Conservation (phyloP, 2,329 filamentous ascomycete species). For the Botryotinia convoluta region DNA sequence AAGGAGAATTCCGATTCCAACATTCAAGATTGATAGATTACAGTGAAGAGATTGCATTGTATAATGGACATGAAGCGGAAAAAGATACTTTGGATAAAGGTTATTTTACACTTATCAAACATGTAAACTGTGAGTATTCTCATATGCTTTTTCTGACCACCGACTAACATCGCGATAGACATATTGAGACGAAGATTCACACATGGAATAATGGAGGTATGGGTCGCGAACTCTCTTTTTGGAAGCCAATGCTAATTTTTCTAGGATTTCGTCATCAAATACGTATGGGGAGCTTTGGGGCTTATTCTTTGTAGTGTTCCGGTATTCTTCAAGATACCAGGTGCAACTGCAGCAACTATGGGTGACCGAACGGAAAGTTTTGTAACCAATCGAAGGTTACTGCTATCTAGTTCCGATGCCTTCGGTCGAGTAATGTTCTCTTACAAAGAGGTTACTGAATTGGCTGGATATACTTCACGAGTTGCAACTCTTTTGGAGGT, state of each 20-base stretch:
- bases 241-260: background rate
- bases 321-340: constrained; percentile 91
- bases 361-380: constrained; percentile 74
- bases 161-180: constrained; percentile 45
- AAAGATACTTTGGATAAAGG: constrained; percentile 97
- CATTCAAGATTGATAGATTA: constrained; percentile 95
- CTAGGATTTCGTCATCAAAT: constrained; percentile 93
- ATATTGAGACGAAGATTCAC: constrained; percentile 88
- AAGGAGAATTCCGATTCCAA: constrained; percentile 95
- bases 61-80: constrained; percentile 87
- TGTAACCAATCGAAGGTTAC: constrained; percentile 88
- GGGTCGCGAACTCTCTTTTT: background rate
- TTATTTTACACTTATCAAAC: constrained; percentile 98
- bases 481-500: constrained; percentile 88
- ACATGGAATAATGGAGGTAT: constrained; percentile 89
- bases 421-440: constrained; percentile 97
- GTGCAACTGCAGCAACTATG: constrained; percentile 55
- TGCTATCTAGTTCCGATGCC: constrained; percentile 90
- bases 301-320: constrained; percentile 90
- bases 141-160: background rate
- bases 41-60: constrained; percentile 90
- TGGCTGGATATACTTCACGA: constrained; percentile 91
- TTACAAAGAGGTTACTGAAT: constrained; percentile 94
- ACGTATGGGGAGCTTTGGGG: constrained; percentile 95
- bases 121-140: constrained; percentile 65